Evolutionary conservation across 2,329 filamentous ascomycete genomes (phyloP).

Genomic region (Claviceps africana): DNA sequence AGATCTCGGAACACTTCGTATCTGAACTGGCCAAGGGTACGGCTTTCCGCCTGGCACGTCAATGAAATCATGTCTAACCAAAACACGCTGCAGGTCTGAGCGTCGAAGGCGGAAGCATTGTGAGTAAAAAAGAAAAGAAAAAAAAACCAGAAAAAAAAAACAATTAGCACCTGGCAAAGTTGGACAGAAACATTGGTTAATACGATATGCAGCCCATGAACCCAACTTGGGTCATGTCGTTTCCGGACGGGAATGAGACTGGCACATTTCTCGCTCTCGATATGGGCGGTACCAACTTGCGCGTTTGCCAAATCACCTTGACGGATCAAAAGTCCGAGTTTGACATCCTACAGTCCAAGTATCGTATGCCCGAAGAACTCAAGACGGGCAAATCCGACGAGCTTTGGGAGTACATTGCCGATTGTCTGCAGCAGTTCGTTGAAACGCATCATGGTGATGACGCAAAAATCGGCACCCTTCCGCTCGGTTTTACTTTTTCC

Average conservation of each 20-base stretch:
- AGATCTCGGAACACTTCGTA: slow-evolving; percentile 81
- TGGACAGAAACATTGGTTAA: slow-evolving; percentile 6
- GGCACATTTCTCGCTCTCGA: slow-evolving; percentile 83
- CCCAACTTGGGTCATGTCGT: slow-evolving; percentile 87
- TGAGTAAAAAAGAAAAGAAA: slow-evolving; percentile 31
- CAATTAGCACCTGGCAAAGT: not conserved
- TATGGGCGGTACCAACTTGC: slow-evolving; percentile 91
- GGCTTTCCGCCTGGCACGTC: not conserved
- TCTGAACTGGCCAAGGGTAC: slow-evolving; percentile 73
- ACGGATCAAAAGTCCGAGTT: slow-evolving; percentile 81
- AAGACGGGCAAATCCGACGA: slow-evolving; percentile 75
- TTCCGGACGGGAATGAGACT: slow-evolving; percentile 74
- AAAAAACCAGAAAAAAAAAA: too few species aligned
- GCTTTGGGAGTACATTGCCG: slow-evolving; percentile 89
- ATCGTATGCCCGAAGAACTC: slow-evolving; percentile 84
- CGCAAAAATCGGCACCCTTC: slow-evolving; percentile 48
- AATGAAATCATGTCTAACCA: slow-evolving; percentile 2
- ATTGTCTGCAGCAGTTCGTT: slow-evolving; percentile 82
- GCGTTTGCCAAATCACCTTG: slow-evolving; percentile 84
- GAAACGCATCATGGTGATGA: slow-evolving; percentile 66
- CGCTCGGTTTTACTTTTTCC: slow-evolving; percentile 90
- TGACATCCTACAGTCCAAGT: slow-evolving; percentile 92
- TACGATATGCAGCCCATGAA: slow-evolving; percentile 69
- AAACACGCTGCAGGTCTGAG: slow-evolving; percentile 47
- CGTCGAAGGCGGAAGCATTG: slow-evolving; percentile 83